These are phyloP conservation scores for Apiotrichum mycotoxinovorans DNA, from an alignment of 1,284 basidiomycete genomes.

Conservation along the genomic window DNA sequence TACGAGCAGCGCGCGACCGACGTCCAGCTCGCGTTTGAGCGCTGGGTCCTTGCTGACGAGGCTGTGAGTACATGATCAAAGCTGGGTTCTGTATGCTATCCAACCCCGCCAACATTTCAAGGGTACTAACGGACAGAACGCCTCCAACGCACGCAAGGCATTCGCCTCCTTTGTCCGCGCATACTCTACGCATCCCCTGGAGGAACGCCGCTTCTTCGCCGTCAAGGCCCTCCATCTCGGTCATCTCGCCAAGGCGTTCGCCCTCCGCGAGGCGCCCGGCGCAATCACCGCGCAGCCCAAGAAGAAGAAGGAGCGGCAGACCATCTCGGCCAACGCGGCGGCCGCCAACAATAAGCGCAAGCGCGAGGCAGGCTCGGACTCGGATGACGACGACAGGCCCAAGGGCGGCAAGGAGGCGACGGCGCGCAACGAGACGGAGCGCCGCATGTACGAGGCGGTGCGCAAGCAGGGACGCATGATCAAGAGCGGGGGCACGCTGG, in stretches of 20 bases:
- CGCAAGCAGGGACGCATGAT: constrained; percentile 75
- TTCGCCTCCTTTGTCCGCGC: constrained; percentile 91
- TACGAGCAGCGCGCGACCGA: constrained; percentile 91
- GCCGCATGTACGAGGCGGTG: constrained; percentile 82
- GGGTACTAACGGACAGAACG: constrained; percentile 57
- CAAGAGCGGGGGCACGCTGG: constrained; percentile 75
- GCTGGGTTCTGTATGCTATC: no score
- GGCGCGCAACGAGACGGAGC: constrained; percentile 61
- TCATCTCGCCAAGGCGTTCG: constrained; percentile 95
- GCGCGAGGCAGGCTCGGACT: no score
- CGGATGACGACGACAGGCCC: constrained; percentile 1
- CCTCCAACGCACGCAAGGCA: constrained; percentile 72
- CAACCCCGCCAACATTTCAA: neutral
- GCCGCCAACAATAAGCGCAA: constrained; percentile 49
- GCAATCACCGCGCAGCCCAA: constrained; percentile 53
- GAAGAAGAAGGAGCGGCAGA: constrained; percentile 17
- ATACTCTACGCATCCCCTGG: constrained; percentile 93
- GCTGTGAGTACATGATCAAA: constrained; percentile 58
- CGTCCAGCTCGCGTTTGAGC: constrained; percentile 89
- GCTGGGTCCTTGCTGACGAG: constrained; percentile 78
- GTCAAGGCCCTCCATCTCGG: constrained; percentile 89
- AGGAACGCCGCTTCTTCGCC: constrained; percentile 95
- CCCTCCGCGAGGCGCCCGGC: constrained; percentile 85
- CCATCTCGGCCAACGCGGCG: constrained; percentile 47
- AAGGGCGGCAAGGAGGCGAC: constrained; percentile 40